A percentile compares a stretch with the other conserved stretches of the same genome.
phyloP scores from a whole-genome alignment of 2,329 filamentous ascomycete species.

The Calycina marina region DNA sequence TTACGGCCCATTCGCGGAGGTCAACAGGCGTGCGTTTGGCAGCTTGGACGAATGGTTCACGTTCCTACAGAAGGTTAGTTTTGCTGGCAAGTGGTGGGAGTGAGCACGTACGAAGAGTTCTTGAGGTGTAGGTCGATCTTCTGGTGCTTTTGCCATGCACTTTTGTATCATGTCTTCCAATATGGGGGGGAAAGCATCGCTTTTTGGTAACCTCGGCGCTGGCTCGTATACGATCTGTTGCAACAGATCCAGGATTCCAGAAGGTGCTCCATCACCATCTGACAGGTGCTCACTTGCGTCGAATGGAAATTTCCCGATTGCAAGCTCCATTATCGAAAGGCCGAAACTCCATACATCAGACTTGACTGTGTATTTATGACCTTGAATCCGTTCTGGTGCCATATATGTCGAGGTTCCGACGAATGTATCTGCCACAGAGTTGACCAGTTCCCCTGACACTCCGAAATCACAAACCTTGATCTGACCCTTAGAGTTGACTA shows the following conservation, averaged over 20 bases:
- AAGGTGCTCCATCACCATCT: slow-evolving; percentile 69
- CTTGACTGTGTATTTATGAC: slow-evolving; percentile 92
- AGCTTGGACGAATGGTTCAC: slow-evolving; percentile 87
- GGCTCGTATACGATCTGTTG: slow-evolving; percentile 97
- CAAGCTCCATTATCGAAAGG: slow-evolving; percentile 87
- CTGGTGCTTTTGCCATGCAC: slow-evolving; percentile 80
- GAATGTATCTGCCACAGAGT: slow-evolving; percentile 95
- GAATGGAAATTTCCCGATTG: slow-evolving; percentile 95
- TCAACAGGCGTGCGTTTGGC: slow-evolving; percentile 94
- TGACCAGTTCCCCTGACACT: slow-evolving; percentile 94
- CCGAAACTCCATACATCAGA: slow-evolving; percentile 98
- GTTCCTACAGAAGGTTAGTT: slow-evolving; percentile 42
- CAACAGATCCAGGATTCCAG: slow-evolving; percentile 86
- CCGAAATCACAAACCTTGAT: slow-evolving; percentile 99
- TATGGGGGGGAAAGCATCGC: slow-evolving; percentile 89
- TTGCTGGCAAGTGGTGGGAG: neutral
- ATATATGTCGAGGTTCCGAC: slow-evolving; percentile 98
- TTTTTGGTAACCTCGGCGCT: slow-evolving; percentile 85
- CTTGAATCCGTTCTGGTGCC: slow-evolving; percentile 95
- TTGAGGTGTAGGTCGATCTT: slow-evolving; percentile 78
- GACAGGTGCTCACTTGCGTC: slow-evolving; percentile 55
- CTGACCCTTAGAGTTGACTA: slow-evolving; percentile 83
- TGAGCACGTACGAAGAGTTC: slow-evolving; percentile 68
- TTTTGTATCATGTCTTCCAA: slow-evolving; percentile 95
- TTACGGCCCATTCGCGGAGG: slow-evolving; percentile 81